These are phyloP conservation scores for Exophiala calicioides DNA, from an alignment of 2,329 filamentous ascomycete species.

Conservation along the genomic window DNA sequence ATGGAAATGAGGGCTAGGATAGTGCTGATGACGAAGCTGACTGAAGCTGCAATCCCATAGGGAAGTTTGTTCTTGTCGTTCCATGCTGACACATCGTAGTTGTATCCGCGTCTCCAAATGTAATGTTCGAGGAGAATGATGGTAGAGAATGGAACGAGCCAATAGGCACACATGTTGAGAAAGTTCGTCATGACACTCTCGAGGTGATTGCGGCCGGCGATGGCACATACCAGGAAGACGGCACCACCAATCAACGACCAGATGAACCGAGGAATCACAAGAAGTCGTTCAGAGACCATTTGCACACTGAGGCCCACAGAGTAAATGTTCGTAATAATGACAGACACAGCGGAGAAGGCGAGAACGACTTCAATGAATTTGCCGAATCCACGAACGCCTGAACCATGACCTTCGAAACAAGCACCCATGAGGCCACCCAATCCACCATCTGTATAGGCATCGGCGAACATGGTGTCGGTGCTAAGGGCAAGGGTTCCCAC, in stretches of 20 bases:
- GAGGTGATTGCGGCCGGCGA: slow-evolving; percentile 63
- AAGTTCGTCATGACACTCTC: slow-evolving; percentile 69
- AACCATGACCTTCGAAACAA: slow-evolving; percentile 15
- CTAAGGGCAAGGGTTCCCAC: slow-evolving; percentile 20
- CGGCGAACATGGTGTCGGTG: slow-evolving; percentile 13
- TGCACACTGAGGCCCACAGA: slow-evolving; percentile 67
- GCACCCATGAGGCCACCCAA: slow-evolving; percentile 27
- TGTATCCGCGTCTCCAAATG: slow-evolving; percentile 56
- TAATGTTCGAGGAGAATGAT: slow-evolving; percentile 62
- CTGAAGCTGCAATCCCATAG: slow-evolving; percentile 61
- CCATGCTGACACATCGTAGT: slow-evolving; percentile 64
- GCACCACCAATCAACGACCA: slow-evolving; percentile 66
- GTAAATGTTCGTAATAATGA: slow-evolving; percentile 66
- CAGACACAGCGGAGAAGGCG: slow-evolving; percentile 64
- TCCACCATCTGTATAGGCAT: slow-evolving; percentile 16
- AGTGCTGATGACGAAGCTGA: slow-evolving; percentile 66
- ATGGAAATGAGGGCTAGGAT: slow-evolving; percentile 65
- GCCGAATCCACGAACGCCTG: slow-evolving; percentile 55
- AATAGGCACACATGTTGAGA: slow-evolving; percentile 70
- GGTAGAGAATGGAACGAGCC: slow-evolving; percentile 65
- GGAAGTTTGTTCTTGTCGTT: slow-evolving; percentile 61
- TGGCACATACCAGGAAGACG: slow-evolving; percentile 64
- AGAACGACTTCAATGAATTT: slow-evolving; percentile 67
- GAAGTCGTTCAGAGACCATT: slow-evolving; percentile 61
- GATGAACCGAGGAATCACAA: slow-evolving; percentile 61